Conservation (phyloP, 2,329 filamentous ascomycete species). For the Cladosporium sp. region DNA sequence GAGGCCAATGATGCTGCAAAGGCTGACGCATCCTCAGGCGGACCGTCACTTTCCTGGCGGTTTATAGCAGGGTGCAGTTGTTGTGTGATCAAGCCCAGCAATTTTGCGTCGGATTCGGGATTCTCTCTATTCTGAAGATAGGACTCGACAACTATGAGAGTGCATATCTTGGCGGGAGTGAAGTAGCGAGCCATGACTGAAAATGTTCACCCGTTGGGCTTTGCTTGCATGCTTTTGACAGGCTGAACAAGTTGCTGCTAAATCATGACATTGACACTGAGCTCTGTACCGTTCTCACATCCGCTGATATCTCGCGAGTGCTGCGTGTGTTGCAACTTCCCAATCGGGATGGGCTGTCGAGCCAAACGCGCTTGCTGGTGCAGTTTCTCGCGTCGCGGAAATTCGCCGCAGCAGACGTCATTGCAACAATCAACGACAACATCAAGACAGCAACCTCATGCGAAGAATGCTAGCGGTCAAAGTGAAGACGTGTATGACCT, state of each 20-base stretch:
- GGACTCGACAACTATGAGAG: slow-evolving; percentile 77
- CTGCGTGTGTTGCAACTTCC: slow-evolving; percentile 1
- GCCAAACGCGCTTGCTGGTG: slow-evolving; percentile 4
- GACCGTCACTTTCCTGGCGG: slow-evolving; percentile 40
- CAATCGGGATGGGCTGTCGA: background rate
- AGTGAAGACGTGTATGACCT: background rate
- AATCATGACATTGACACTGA: background rate
- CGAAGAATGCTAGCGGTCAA: background rate
- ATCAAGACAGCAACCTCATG: background rate
- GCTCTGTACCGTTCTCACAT: background rate
- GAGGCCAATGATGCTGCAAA: slow-evolving; percentile 25
- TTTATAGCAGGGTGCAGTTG: slow-evolving; percentile 11
- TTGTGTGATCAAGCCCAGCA: slow-evolving; percentile 74
- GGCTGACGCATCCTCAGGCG: slow-evolving; percentile 50
- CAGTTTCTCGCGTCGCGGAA: slow-evolving; percentile 12
- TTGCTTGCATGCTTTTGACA: slow-evolving; percentile 23
- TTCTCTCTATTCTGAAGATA: slow-evolving; percentile 52
- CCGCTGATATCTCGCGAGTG: background rate
- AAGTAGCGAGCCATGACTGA: slow-evolving; percentile 73
- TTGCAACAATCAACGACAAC: background rate
- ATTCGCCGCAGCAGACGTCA: slow-evolving; percentile 16
- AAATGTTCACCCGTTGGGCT: slow-evolving; percentile 15
- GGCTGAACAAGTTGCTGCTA: background rate
- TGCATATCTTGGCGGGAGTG: slow-evolving; percentile 83
- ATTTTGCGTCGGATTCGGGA: slow-evolving; percentile 9